A percentile compares a stretch with the other conserved stretches of the same genome.
phyloP scores from a whole-genome alignment of 768 basidiomycete genomes.

The Rhizopogon vesiculosus region DNA sequence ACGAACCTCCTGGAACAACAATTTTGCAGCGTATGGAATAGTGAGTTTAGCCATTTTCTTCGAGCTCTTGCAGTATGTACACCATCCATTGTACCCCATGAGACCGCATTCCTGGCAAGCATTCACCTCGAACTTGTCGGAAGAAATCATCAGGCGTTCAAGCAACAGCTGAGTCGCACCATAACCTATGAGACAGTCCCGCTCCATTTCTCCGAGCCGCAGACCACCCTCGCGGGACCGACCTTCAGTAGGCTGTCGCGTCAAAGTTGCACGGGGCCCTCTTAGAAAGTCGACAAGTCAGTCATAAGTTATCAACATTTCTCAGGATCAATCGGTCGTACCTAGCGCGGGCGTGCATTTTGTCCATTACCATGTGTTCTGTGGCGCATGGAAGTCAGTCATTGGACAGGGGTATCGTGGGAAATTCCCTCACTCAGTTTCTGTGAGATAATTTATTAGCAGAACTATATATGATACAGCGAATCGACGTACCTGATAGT shows the following conservation, averaged over 20 bases:
- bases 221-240: slow-evolving; percentile 96
- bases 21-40: slow-evolving; percentile 94
- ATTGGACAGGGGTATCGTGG: background rate
- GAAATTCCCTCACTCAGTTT: slow-evolving; percentile 76
- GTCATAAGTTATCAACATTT: slow-evolving; percentile 5
- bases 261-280: slow-evolving; percentile 93
- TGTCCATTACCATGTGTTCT: slow-evolving; percentile 99
- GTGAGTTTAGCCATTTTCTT: slow-evolving; percentile 95
- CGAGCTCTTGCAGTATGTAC: slow-evolving; percentile 96
- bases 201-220: slow-evolving; percentile 98
- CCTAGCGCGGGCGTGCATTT: slow-evolving; percentile 99
- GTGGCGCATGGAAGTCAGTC: slow-evolving; percentile 13
- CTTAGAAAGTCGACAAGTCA: slow-evolving; percentile 34
- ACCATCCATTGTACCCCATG: slow-evolving; percentile 95
- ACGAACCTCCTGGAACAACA: slow-evolving; percentile 84
- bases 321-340: slow-evolving; percentile 27
- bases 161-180: slow-evolving; percentile 97
- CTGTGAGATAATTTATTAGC: slow-evolving; percentile 32
- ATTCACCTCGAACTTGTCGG: slow-evolving; percentile 96
- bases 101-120: slow-evolving; percentile 93
- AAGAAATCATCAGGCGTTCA: slow-evolving; percentile 98
- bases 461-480: slow-evolving; percentile 5
- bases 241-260: slow-evolving; percentile 97
- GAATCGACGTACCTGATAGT: slow-evolving; percentile 71
- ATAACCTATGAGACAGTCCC: slow-evolving; percentile 96